Base-by-base conservation (phyloP, 495 filamentous ascomycete genomes). In the Penicillium subrubescens region DNA sequence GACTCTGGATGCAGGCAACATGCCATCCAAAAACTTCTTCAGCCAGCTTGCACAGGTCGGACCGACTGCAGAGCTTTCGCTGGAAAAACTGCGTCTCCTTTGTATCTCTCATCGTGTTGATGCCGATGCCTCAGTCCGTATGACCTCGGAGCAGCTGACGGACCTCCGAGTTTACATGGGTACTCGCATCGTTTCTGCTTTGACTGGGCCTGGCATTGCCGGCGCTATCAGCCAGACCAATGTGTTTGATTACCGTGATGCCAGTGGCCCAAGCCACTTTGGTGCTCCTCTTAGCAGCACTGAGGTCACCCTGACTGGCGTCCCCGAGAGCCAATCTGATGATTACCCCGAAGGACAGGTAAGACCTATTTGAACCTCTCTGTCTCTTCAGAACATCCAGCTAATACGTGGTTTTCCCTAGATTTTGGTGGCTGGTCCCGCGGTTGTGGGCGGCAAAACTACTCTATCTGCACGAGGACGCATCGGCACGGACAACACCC, bases 221-320 rank as follows among this genome's bases (percentile, higher is more conserved):
- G 95, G 95, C 25, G 91, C 95, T 1, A 86, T 94, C 19, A 75
- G 86, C 3, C 94, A 98, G 77, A 95, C 92, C 12, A 86, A 90
- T 62, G 82, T 93, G 35, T 94, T 92, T 68, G 95, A 99, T 71
- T 98, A 99, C 72, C 80, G 94, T 44, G 82, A 88, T 19, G 77
- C 84, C 55, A 17, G 62, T 19, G 69, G 85, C 70, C 63, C 79
- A 39, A 86, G 83, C 39, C 93, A 97, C 77, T 96, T 97, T 71
- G 96, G 95, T 2, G 79, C 88, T 33, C 94, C 93, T 5, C 67
- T 95, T 37, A 92, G 91, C 67, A 88, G 86, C 64, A 85, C 92
- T 3, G 94, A 98, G 77, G 76, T 97, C 29, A 82, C 89, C 63
- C 73, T 97, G 48, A 89, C 79, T 37, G 73, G 74, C 0, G 72